phyloP scores from a whole-genome alignment of 1,284 basidiomycete genomes.

The Trichosporon sp. region DNA sequence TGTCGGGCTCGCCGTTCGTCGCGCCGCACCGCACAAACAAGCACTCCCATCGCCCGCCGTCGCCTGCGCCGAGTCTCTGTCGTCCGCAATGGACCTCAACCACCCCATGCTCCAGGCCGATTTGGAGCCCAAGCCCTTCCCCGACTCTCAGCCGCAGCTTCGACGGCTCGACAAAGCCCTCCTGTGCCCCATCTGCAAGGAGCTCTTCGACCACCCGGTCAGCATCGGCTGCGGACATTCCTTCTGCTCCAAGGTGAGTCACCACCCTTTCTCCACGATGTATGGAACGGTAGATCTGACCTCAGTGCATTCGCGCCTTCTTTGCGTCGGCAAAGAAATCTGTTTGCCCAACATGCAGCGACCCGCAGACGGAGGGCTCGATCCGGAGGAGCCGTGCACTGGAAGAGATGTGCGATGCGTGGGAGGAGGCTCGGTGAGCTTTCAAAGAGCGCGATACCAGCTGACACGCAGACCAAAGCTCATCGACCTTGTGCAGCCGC shows the following conservation, averaged over 20 bases:
- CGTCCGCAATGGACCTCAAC: slow-evolving; percentile 31
- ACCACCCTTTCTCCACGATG: neutral
- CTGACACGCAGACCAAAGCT: slow-evolving; percentile 18
- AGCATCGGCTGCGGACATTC: slow-evolving; percentile 46
- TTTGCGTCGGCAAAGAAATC: slow-evolving; percentile 27
- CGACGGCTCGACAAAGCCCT: slow-evolving; percentile 36
- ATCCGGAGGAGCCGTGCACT: slow-evolving; percentile 43
- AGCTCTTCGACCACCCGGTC: slow-evolving; percentile 40
- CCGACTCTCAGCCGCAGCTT: slow-evolving; percentile 31
- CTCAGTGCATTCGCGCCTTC: slow-evolving; percentile 41
- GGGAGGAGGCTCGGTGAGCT: slow-evolving; percentile 42
- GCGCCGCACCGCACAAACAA: neutral
- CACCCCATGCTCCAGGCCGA: slow-evolving; percentile 35
- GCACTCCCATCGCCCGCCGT: neutral
- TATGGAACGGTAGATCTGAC: neutral
- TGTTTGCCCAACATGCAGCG: slow-evolving; percentile 40
- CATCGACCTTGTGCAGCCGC: slow-evolving; percentile 11
- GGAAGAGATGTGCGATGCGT: slow-evolving; percentile 46
- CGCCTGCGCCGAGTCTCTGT: neutral
- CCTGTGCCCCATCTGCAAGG: slow-evolving; percentile 45
- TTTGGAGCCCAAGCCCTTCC: slow-evolving; percentile 37
- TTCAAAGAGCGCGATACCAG: neutral
- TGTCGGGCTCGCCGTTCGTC: neutral
- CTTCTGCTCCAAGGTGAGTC: slow-evolving; percentile 47
- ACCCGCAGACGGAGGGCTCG: slow-evolving; percentile 33